phyloP scores from a whole-genome alignment of 129 eudicot genomes.

The Flaveria bidentis region DNA sequence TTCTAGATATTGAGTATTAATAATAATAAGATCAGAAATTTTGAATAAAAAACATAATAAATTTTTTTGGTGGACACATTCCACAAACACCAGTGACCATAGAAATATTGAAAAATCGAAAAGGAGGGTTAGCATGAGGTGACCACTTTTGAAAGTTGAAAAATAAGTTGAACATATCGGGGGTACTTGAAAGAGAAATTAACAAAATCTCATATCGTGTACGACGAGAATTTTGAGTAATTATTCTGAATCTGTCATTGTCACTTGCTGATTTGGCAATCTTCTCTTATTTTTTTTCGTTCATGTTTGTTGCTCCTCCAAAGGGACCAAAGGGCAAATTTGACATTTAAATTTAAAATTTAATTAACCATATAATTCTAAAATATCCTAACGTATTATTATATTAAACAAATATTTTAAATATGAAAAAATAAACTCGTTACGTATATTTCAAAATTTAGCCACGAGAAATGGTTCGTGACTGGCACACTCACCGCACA shows the following conservation, averaged over 20 bases:
- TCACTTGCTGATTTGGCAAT: constrained; percentile 28
- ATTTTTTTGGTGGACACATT: not conserved
- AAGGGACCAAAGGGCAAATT: constrained; percentile 8
- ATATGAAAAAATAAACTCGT: not conserved
- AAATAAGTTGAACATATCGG: constrained; percentile 5
- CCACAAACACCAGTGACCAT: not conserved
- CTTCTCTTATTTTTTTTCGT: constrained; percentile 13
- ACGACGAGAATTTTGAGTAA: constrained; percentile 29
- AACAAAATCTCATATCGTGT: constrained; percentile 15
- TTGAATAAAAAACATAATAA: not conserved
- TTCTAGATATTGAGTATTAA: not conserved
- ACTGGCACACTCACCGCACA: too few species aligned
- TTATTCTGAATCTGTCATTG: constrained; percentile 24
- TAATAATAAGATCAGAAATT: not conserved
- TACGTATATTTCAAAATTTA: not conserved
- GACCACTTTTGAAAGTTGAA: not conserved
- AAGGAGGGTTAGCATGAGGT: not conserved
- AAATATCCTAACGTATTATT: not conserved
- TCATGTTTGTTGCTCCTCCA: constrained; percentile 23
- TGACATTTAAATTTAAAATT: not conserved
- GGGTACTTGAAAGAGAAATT: constrained; percentile 9
- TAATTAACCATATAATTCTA: not conserved
- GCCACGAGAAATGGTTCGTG: too few species aligned
- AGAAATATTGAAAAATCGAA: not conserved
- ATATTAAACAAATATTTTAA: not conserved